Percentiles rank a stretch among this genome's conserved stretches.
Conservation (phyloP, 768 basidiomycete species). For the Boletales sp. region DNA sequence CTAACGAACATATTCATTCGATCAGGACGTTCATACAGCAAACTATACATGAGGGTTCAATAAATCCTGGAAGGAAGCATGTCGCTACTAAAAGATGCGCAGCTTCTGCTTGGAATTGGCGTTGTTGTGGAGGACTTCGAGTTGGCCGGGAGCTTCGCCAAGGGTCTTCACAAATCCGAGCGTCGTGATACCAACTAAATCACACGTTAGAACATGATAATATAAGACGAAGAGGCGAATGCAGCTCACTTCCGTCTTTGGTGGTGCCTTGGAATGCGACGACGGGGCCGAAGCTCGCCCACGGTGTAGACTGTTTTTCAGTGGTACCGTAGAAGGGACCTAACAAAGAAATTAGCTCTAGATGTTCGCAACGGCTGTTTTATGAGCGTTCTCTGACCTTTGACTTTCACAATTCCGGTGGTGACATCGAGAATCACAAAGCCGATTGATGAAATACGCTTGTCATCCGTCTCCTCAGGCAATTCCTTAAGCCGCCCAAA, state of each 20-base stretch:
- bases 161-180: not conserved
- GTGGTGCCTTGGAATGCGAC: not conserved
- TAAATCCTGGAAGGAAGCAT: too few species aligned
- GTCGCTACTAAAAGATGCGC: too few species aligned
- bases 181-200: not conserved
- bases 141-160: not conserved
- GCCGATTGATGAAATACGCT: not conserved
- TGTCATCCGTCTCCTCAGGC: not conserved
- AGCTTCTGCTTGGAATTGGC: too few species aligned
- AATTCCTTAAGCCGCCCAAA: not conserved
- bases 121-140: not conserved
- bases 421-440: not conserved
- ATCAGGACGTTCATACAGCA: too few species aligned
- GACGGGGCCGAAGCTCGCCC: not conserved
- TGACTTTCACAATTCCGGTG: not conserved
- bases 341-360: not conserved
- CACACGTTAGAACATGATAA: not conserved
- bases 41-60: too few species aligned
- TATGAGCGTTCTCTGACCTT: not conserved
- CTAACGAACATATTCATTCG: too few species aligned
- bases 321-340: not conserved
- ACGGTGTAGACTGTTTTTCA: not conserved
- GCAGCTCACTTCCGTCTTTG: not conserved
- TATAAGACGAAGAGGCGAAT: not conserved
- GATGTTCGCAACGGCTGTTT: too few species aligned